Percentiles rank a stretch among this genome's conserved stretches.
These are phyloP conservation scores for Aethionema arabicum DNA, from an alignment of 345 rosid species.

Conservation along the genomic window DNA sequence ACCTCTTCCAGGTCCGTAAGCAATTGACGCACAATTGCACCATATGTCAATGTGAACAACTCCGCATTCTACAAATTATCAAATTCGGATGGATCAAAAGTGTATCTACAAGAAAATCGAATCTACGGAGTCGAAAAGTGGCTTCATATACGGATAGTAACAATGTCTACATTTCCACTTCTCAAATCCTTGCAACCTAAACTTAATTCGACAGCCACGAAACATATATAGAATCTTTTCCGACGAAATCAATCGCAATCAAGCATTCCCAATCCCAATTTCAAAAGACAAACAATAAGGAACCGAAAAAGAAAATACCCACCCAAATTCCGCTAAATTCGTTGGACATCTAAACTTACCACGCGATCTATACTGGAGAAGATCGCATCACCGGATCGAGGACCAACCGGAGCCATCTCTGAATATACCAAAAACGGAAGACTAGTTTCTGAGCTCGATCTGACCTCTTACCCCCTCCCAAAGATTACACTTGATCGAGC, in stretches of 20 bases:
- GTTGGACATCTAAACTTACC: slow-evolving; percentile 39
- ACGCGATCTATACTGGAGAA: slow-evolving; percentile 86
- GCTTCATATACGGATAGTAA: background rate
- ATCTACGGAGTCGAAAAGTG: slow-evolving; percentile 1
- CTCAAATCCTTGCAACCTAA: background rate
- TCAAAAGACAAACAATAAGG: background rate
- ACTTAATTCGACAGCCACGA: background rate
- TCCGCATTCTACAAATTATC: slow-evolving; percentile 68
- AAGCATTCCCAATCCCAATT: background rate
- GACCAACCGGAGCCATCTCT: slow-evolving; percentile 68
- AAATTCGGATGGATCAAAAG: slow-evolving; percentile 17
- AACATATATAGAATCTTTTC: background rate
- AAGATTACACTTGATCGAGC: background rate
- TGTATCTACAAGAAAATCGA: slow-evolving; percentile 11
- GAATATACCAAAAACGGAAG: background rate
- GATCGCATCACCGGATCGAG: slow-evolving; percentile 92
- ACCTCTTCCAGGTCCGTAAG: slow-evolving; percentile 95
- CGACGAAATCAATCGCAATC: background rate
- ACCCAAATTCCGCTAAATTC: background rate
- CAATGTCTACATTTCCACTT: background rate
- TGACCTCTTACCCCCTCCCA: background rate
- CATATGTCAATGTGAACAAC: slow-evolving; percentile 88
- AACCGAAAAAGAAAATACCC: background rate
- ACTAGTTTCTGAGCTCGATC: background rate
- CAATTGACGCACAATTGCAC: slow-evolving; percentile 85